Conservation (phyloP, 805 yeast species). For the Isabelozyma heimii region DNA sequence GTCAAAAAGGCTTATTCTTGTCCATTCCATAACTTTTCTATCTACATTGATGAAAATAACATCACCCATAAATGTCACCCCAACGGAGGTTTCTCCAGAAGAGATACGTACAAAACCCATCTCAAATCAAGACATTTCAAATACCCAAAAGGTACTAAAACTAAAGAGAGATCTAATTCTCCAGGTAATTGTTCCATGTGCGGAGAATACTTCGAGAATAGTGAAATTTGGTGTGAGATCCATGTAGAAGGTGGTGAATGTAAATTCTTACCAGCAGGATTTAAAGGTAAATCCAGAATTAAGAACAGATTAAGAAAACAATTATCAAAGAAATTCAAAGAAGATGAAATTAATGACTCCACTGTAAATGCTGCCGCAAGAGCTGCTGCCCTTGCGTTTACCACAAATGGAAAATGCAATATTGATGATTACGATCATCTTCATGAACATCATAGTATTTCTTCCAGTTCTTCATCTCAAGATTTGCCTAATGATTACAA, state of each 20-base stretch:
- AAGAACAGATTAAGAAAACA: slow-evolving; percentile 41
- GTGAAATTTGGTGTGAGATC: slow-evolving; percentile 49
- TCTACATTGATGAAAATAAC: slow-evolving; percentile 38
- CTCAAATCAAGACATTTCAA: slow-evolving; percentile 55
- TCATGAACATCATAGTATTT: slow-evolving; percentile 8
- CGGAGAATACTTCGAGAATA: slow-evolving; percentile 46
- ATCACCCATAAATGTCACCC: slow-evolving; percentile 50
- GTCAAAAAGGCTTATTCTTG: slow-evolving; percentile 51
- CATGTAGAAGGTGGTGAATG: slow-evolving; percentile 53
- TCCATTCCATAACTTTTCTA: slow-evolving; percentile 45
- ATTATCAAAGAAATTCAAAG: slow-evolving; percentile 17
- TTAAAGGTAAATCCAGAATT: slow-evolving; percentile 42
- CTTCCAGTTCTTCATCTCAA: slow-evolving; percentile 8
- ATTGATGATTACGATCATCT: slow-evolving; percentile 11
- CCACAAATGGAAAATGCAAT: slow-evolving; percentile 9
- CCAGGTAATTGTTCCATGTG: slow-evolving; percentile 57
- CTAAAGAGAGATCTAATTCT: slow-evolving; percentile 40
- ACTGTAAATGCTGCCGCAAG: slow-evolving; percentile 1
- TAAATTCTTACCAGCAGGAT: slow-evolving; percentile 40
- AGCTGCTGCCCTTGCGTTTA: background rate
- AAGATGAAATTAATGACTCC: background rate
- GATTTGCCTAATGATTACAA: slow-evolving; percentile 9
- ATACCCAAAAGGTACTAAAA: slow-evolving; percentile 54
- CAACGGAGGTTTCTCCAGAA: slow-evolving; percentile 56
- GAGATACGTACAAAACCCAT: slow-evolving; percentile 60